A percentile compares a stretch with the other conserved stretches of the same genome.
Conservation (phyloP, 2,329 filamentous ascomycete species). For the Colletotrichum spaethianum region DNA sequence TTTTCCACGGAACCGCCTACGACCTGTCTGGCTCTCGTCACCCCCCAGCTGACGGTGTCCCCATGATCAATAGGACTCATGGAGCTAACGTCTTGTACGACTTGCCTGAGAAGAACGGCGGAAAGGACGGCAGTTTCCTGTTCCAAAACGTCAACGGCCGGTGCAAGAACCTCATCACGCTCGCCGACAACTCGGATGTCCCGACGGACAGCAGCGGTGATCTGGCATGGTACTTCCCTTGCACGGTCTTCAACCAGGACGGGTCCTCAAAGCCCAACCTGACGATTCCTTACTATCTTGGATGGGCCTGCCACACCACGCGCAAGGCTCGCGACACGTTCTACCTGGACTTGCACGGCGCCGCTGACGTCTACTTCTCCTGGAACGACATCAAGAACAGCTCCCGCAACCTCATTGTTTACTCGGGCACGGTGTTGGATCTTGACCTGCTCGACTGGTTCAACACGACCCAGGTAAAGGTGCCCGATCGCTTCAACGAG, state of each 20-base stretch:
- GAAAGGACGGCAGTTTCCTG: constrained; percentile 95
- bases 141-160: constrained; percentile 99
- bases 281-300: constrained; percentile 82
- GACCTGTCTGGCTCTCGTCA: constrained; percentile 84
- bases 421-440: constrained; percentile 94
- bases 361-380: constrained; percentile 94
- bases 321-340: constrained; percentile 77
- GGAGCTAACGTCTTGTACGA: constrained; percentile 89
- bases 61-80: constrained; percentile 60
- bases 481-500: constrained; percentile 84
- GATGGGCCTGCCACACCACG: constrained; percentile 92
- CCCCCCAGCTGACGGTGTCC: constrained; percentile 84
- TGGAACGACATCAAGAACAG: constrained; percentile 95
- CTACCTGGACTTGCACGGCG: constrained; percentile 75
- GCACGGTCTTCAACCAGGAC: constrained; percentile 92
- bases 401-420: constrained; percentile 92
- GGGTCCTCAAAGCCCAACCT: constrained; percentile 84
- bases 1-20: constrained; percentile 94
- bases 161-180: constrained; percentile 91
- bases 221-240: constrained; percentile 97
- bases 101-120: constrained; percentile 83
- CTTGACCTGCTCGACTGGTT: constrained; percentile 92
- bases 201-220: constrained; percentile 81
- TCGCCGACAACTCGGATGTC: constrained; percentile 79
- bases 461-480: constrained; percentile 82